phyloP scores from a whole-genome alignment of 2,329 filamentous ascomycete genomes.

The Escovopsis sp. region DNA sequence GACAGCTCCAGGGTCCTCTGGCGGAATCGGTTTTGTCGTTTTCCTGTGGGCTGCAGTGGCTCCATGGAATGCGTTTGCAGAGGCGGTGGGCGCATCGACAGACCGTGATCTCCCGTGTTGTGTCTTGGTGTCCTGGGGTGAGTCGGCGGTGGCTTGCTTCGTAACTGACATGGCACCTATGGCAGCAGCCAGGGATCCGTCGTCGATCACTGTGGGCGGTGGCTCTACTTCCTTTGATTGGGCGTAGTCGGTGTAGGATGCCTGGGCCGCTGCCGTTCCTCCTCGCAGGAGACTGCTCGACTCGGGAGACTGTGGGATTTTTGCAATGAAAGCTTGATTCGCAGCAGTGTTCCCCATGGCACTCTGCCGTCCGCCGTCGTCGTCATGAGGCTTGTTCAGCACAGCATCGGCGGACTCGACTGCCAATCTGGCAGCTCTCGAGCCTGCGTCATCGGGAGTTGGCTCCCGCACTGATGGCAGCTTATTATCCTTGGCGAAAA shows the following conservation, averaged over 20 bases:
- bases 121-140: conserved; percentile 27
- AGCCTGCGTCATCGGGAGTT: conserved; percentile 47
- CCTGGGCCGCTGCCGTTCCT: conserved; percentile 20
- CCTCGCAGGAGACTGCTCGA: conserved; percentile 11
- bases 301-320: conserved; percentile 8
- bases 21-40: conserved; percentile 29
- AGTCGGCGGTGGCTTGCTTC: conserved; percentile 50
- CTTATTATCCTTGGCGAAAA: conserved; percentile 28
- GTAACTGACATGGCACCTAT: conserved; percentile 55
- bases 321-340: conserved; percentile 45
- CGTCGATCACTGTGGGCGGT: conserved; percentile 29
- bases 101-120: conserved; percentile 4
- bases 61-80: conserved; percentile 55
- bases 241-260: conserved; percentile 21
- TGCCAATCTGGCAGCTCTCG: conserved; percentile 61
- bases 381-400: conserved; percentile 12
- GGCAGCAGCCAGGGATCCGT: conserved; percentile 59
- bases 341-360: conserved; percentile 54
- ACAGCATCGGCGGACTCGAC: conserved; percentile 22
- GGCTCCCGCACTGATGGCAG: conserved; percentile 44
- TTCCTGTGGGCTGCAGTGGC: conserved; percentile 52
- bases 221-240: conserved; percentile 13
- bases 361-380: conserved; percentile 12
- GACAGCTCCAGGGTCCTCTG: conserved; percentile 49
- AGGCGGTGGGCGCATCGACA: conserved; percentile 30